Evolutionary conservation across 768 basidiomycete genomes (phyloP).

Genomic region (Xerocomus potaroensis): DNA sequence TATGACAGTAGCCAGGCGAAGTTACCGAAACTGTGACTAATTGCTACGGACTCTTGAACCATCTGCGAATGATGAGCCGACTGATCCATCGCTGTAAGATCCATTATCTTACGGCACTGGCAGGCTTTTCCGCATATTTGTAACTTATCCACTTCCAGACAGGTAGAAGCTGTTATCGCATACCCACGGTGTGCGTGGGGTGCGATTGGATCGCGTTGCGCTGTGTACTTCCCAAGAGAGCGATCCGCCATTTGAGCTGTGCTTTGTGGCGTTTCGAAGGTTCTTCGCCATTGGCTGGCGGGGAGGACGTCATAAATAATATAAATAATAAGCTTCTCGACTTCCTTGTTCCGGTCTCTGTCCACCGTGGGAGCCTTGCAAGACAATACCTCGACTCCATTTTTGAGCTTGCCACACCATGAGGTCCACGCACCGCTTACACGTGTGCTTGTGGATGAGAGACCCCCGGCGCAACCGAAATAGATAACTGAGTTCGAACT

Average conservation of each 20-base stretch:
- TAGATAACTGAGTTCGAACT: conserved; percentile 4
- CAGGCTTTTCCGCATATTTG: neutral
- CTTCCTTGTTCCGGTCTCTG: conserved; percentile 18
- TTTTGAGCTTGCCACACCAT: conserved; percentile 8
- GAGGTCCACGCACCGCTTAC: conserved; percentile 12
- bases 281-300: conserved; percentile 4
- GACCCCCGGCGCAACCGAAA: neutral
- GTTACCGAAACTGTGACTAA: conserved; percentile 17
- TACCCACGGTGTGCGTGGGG: neutral
- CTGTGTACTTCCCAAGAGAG: too few species aligned
- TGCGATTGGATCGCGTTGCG: neutral
- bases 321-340: conserved; percentile 12
- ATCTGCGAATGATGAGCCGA: conserved; percentile 9
- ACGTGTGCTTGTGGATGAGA: conserved; percentile 6
- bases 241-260: conserved; percentile 7
- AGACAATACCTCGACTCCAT: conserved; percentile 1
- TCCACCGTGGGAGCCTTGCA: conserved; percentile 11
- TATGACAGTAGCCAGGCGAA: neutral
- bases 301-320: conserved; percentile 17
- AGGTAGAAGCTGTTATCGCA: too few species aligned
- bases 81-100: conserved; percentile 3
- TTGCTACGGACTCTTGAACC: conserved; percentile 4
- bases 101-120: conserved; percentile 20
- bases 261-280: conserved; percentile 24
- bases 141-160: too few species aligned